phyloP scores from a whole-genome alignment of 2,329 filamentous ascomycete genomes.

The Rhexocercosporidium sp. region DNA sequence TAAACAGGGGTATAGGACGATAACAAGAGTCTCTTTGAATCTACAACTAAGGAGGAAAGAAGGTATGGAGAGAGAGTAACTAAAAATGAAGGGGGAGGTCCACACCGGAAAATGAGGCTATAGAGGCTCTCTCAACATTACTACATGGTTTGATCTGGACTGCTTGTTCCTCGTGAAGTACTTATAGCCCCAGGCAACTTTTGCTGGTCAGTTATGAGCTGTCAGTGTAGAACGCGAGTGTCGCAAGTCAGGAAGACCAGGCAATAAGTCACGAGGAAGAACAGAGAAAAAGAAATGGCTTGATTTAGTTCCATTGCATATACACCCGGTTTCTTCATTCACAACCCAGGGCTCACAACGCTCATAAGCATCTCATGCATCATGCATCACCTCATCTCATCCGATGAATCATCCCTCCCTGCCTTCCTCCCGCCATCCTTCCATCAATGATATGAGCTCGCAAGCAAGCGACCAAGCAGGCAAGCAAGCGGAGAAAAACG shows the following conservation, averaged over 20 bases:
- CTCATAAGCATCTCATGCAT: not conserved
- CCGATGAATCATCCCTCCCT: not conserved
- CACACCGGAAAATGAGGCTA: too few species aligned
- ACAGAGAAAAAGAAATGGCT: not conserved
- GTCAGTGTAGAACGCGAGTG: too few species aligned
- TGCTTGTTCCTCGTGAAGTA: too few species aligned
- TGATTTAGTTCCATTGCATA: conserved; percentile 1
- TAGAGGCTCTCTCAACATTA: too few species aligned
- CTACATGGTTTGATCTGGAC: too few species aligned
- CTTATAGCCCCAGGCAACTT: not conserved
- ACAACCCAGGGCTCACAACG: not conserved
- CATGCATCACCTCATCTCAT: not conserved
- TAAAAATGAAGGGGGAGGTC: too few species aligned
- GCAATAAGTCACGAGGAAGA: not conserved
- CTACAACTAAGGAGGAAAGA: too few species aligned
- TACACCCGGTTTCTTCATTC: not conserved
- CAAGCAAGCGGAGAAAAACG: not conserved
- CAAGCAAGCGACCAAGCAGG: not conserved
- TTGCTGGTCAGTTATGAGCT: too few species aligned
- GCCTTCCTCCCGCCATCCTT: not conserved
- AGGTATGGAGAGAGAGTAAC: too few species aligned
- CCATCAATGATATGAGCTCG: not conserved
- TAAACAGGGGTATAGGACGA: too few species aligned
- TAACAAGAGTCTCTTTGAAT: too few species aligned
- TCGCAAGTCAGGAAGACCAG: too few species aligned